These are phyloP conservation scores for Penicillium psychrofluorescens DNA, from an alignment of 495 filamentous ascomycete species.

Conservation along the genomic window DNA sequence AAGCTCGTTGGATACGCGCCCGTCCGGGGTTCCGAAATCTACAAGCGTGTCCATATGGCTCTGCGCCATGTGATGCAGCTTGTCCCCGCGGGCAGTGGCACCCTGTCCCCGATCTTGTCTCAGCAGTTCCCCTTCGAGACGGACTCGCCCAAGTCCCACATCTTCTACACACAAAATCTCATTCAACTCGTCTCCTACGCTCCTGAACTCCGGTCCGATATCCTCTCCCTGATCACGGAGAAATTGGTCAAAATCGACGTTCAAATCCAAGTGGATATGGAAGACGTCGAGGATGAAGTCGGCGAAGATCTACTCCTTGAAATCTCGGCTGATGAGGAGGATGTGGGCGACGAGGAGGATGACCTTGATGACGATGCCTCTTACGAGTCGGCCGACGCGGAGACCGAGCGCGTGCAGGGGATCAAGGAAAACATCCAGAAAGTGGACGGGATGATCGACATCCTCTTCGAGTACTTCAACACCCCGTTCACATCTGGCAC, in stretches of 20 bases:
- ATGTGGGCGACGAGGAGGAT: constrained; percentile 39
- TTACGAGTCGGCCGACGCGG: constrained; percentile 39
- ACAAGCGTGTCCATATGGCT: constrained; percentile 64
- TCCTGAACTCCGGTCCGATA: constrained; percentile 71
- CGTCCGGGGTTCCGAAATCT: constrained; percentile 52
- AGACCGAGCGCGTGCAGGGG: constrained; percentile 44
- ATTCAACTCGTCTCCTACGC: constrained; percentile 65
- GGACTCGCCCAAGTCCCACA: constrained; percentile 63
- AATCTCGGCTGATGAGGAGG: constrained; percentile 30
- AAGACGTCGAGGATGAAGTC: constrained; percentile 70
- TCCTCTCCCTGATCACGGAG: constrained; percentile 77
- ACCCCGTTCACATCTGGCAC: constrained; percentile 52
- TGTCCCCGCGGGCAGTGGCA: constrained; percentile 67
- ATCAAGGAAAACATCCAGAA: constrained; percentile 80
- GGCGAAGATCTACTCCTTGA: constrained; percentile 45
- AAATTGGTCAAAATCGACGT: constrained; percentile 87
- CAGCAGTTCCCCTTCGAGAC: constrained; percentile 66
- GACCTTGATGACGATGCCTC: constrained; percentile 57
- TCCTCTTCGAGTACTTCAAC: constrained; percentile 78
- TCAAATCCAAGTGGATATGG: constrained; percentile 86
- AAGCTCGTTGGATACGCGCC: constrained; percentile 51
- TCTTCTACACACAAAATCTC: constrained; percentile 73
- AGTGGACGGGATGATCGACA: constrained; percentile 86
- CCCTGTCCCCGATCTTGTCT: constrained; percentile 56
- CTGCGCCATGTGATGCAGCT: constrained; percentile 69